These are phyloP conservation scores for Penicillium daleae DNA, from an alignment of 495 filamentous ascomycete genomes.

Conservation along the genomic window DNA sequence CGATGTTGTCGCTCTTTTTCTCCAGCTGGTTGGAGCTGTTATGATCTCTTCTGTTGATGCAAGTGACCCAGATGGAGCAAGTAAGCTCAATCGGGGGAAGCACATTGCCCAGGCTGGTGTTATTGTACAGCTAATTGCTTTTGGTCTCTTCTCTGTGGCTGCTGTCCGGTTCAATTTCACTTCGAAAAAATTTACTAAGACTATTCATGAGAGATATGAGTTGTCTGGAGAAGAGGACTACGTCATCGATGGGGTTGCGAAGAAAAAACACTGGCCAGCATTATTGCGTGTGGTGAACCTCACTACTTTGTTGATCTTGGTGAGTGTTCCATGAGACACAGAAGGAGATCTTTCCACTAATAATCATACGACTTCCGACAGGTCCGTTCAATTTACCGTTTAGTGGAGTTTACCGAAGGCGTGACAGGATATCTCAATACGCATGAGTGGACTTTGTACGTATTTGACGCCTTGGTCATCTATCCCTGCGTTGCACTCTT, in stretches of 20 bases:
- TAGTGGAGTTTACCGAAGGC: slow-evolving; percentile 64
- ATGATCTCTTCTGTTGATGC: slow-evolving; percentile 38
- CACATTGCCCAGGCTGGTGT: slow-evolving; percentile 44
- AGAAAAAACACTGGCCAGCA: slow-evolving; percentile 51
- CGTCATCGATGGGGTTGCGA: slow-evolving; percentile 33
- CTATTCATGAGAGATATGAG: slow-evolving; percentile 33
- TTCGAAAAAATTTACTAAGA: slow-evolving; percentile 40
- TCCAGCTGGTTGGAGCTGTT: slow-evolving; percentile 38
- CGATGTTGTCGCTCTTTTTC: slow-evolving; percentile 35
- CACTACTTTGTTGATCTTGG: slow-evolving; percentile 57
- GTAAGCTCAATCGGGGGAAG: slow-evolving; percentile 44
- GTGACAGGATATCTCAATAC: slow-evolving; percentile 52
- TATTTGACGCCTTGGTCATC: slow-evolving; percentile 66
- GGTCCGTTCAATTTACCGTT: slow-evolving; percentile 63
- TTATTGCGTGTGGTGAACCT: slow-evolving; percentile 57
- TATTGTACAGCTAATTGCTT: slow-evolving; percentile 45
- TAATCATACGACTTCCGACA: slow-evolving; percentile 9
- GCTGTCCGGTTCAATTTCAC: slow-evolving; percentile 44
- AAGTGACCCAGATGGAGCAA: slow-evolving; percentile 26
- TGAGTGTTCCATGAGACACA: slow-evolving; percentile 24
- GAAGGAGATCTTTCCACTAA: background rate
- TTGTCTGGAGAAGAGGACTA: slow-evolving; percentile 33
- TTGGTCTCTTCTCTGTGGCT: slow-evolving; percentile 48
- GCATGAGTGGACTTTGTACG: slow-evolving; percentile 62
- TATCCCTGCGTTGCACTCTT: slow-evolving; percentile 52